A percentile compares a stretch with the other conserved stretches of the same genome.
These are phyloP conservation scores for Hypoxylon fragiforme DNA, from an alignment of 495 filamentous ascomycete genomes.

Conservation along the genomic window DNA sequence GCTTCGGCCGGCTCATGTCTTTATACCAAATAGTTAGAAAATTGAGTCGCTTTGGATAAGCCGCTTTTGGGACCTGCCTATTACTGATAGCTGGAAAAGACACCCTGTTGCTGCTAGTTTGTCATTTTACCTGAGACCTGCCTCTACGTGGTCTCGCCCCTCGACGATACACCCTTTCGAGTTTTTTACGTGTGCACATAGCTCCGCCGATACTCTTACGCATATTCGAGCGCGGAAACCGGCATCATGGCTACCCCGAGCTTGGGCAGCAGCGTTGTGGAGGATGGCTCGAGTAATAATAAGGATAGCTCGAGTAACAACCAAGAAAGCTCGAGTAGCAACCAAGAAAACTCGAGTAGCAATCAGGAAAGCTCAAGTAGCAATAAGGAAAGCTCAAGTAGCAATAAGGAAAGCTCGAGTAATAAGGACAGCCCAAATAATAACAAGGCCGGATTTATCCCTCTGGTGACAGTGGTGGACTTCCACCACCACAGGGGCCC, in stretches of 20 bases:
- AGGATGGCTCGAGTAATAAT: constrained; percentile 9
- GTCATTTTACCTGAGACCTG: not conserved
- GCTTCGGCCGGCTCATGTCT: not conserved
- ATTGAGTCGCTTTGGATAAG: constrained; percentile 13
- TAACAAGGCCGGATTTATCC: constrained; percentile 47
- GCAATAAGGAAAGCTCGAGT: too few relatives aligned
- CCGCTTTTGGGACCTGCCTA: not conserved
- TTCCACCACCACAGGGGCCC: constrained; percentile 98
- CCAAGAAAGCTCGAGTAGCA: too few relatives aligned
- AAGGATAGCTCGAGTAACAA: too few relatives aligned
- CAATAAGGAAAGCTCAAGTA: too few relatives aligned
- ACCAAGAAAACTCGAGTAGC: too few relatives aligned
- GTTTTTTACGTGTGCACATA: constrained; percentile 1
- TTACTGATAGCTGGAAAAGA: constrained; percentile 1
- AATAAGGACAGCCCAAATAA: too few relatives aligned
- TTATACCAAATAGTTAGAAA: constrained; percentile 5
- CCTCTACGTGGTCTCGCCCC: not conserved
- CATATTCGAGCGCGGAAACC: not conserved
- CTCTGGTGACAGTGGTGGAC: constrained; percentile 87
- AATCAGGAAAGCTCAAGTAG: too few relatives aligned
- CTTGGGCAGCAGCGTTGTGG: constrained; percentile 7
- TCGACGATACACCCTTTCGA: constrained; percentile 9
- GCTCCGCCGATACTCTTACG: not conserved
- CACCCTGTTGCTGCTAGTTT: not conserved
- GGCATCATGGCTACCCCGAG: constrained; percentile 26